Base-by-base conservation (phyloP, 164 flowering plant genomes). In the Magnolia changhungtana region DNA sequence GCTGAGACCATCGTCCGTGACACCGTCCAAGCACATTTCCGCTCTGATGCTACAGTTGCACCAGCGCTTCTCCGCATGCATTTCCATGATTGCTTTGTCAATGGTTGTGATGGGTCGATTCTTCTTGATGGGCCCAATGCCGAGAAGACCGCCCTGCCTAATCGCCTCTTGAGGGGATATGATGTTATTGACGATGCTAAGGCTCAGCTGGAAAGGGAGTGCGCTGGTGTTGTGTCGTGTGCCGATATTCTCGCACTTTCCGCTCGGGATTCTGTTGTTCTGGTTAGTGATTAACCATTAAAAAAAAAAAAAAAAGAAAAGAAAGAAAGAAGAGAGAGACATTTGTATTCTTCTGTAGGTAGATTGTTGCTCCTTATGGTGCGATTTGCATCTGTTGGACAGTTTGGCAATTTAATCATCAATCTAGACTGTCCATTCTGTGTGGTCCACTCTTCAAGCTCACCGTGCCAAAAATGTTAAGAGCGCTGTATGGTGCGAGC, bases 71-170 rank as follows among this genome's bases (percentile, higher is more conserved):
- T 90, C 0, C 83, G 92, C 23, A 78, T 91, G 89, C 88, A 85
- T 65, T 91, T 88, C 80, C 93, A 88, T 71, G 95, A 90, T 76
- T 91, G 95, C 77, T 91, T 91, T 27, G 91, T 90, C 2, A 78
- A 79, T 16, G 93, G 95, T 7, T 91, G 95, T 14, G 95, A 90
- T 76, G 92, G 76, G n/a, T 90, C 93, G 7, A 78, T 90, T 20
- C 88, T 91, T 49, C 73, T 91, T 13, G 70, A 83, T 37, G 89
- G 90, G 7, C 10, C 85, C 1, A 13, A 65, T 61, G 72, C 89
- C 1, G 93, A 91, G 83, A 91, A 78, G 81, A 85, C 84, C 0
- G 85, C 87, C 0, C 24, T 2, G 0, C 84, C 89, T 0, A 89
- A 90, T 71, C 72, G 13, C 16, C 6, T 20, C 2, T 71, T 86